Base-by-base conservation (phyloP, 2,329 filamentous ascomycete genomes). In the Beauveria sp. region DNA sequence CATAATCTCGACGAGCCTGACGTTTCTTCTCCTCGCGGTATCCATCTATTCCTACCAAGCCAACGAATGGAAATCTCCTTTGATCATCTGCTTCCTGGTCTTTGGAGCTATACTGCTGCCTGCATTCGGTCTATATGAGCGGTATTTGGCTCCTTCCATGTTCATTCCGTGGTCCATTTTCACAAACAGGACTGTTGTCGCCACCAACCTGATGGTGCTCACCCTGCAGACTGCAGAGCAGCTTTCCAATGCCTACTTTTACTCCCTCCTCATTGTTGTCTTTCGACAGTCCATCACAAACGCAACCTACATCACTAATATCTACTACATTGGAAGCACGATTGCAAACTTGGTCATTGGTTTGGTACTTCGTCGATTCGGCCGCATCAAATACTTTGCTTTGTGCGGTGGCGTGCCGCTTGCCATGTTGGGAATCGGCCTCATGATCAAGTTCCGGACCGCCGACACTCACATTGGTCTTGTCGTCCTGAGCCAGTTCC, bases 1-100 rank as follows among this genome's bases (percentile, higher is more conserved):
- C n/a, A 73, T 89, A 3, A 77, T 89, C 62, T 79, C 81, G 16
- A 76, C 74, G 2, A 87, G 85, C 2, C 80, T 88, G 65, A 77
- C 81, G 0, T 73, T 89, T 12, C 84, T 91, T 67, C 75, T 91
- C 18, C 79, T 92, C 7, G 85, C 88, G 0, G 84, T 92, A 70
- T 85, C 78, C 18, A 77, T 91, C 22, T 75, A 75, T 57, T 71
- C 72, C 2, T 73, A 76, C 52, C 75, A 78, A 63, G 61, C 68
- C 3, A 66, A 77, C 7, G 65, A 67, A 9, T 82, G 79, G 78
- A 66, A 67, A 26, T 72, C 73, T 2, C 71, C 74, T 5, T 69
- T 75, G 54, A 76, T 80, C 48, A 78, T 78, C 62, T 68, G 67
- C 63, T 71, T 78, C 64, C 65, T 77, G 34, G 67, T 77, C 37